These are phyloP conservation scores for Cordyceps militaris DNA, from an alignment of 2,329 filamentous ascomycete genomes.

Conservation along the genomic window DNA sequence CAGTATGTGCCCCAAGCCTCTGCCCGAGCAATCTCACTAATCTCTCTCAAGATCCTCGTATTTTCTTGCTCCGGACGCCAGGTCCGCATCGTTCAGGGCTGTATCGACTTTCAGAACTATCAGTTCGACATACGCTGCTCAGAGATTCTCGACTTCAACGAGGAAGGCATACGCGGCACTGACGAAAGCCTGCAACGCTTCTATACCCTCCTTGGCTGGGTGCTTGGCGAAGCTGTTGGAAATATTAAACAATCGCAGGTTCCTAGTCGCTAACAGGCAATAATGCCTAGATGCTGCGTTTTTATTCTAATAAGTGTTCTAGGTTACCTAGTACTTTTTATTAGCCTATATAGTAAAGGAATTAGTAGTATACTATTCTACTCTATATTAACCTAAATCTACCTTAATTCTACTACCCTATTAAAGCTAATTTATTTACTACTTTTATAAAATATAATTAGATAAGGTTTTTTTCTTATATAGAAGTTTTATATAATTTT, in stretches of 20 bases:
- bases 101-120: not conserved
- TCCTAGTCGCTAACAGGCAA: no score
- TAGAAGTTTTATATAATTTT: no score
- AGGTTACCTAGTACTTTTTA: no score
- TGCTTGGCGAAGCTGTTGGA: not conserved
- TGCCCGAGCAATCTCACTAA: not conserved
- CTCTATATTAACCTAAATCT: no score
- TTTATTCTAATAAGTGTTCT: no score
- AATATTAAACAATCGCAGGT: not conserved
- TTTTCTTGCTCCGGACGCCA: not conserved
- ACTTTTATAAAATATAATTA: no score
- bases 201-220: not conserved
- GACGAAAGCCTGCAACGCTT: not conserved
- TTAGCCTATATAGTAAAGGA: no score
- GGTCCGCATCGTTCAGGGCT: not conserved
- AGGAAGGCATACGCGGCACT: not conserved
- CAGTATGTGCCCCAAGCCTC: not conserved
- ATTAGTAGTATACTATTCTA: no score
- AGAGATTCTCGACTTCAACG: not conserved
- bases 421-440: no score
- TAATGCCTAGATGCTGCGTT: no score
- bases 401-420: no score
- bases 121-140: not conserved
- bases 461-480: no score
- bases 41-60: not conserved